Conservation (phyloP, 2,329 filamentous ascomycete species). For the Paraphoma sp. region DNA sequence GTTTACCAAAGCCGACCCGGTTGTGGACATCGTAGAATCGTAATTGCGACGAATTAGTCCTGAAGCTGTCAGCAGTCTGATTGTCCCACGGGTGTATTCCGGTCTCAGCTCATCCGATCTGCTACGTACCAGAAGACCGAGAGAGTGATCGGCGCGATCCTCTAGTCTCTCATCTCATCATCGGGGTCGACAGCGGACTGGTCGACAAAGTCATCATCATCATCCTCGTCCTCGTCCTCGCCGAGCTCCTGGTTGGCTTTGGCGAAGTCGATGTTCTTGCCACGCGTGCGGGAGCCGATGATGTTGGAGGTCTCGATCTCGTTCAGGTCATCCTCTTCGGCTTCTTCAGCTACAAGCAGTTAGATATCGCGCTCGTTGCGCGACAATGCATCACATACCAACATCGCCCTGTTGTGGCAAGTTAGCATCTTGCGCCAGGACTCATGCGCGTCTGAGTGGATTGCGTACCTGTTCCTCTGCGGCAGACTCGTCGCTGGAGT, state of each 20-base stretch:
- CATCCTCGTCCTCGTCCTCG: constrained; percentile 78
- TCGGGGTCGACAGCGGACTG: constrained; percentile 50
- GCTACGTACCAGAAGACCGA: constrained; percentile 28
- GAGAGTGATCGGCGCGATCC: constrained; percentile 8
- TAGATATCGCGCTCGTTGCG: constrained; percentile 20
- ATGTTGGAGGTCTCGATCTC: constrained; percentile 93
- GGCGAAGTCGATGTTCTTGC: constrained; percentile 89
- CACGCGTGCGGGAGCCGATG: constrained; percentile 82
- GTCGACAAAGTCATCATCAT: constrained; percentile 71
- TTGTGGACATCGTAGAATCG: constrained; percentile 23
- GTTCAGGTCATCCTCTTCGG: constrained; percentile 82
- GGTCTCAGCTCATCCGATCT: neutral
- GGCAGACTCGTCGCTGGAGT: constrained; percentile 71
- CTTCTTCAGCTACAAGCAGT: constrained; percentile 60
- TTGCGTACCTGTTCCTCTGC: constrained; percentile 63
- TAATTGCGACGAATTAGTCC: constrained; percentile 26
- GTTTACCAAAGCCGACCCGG: constrained; percentile 20
- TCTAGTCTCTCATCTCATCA: constrained; percentile 73
- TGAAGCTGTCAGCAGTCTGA: constrained; percentile 8
- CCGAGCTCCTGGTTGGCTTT: constrained; percentile 84
- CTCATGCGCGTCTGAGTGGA: neutral
- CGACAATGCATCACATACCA: constrained; percentile 34
- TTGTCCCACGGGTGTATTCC: neutral
- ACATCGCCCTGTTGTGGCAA: constrained; percentile 36
- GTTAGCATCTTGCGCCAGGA: constrained; percentile 34